Base-by-base conservation (phyloP, 495 filamentous ascomycete genomes). In the Antarctomyces pellizariae region DNA sequence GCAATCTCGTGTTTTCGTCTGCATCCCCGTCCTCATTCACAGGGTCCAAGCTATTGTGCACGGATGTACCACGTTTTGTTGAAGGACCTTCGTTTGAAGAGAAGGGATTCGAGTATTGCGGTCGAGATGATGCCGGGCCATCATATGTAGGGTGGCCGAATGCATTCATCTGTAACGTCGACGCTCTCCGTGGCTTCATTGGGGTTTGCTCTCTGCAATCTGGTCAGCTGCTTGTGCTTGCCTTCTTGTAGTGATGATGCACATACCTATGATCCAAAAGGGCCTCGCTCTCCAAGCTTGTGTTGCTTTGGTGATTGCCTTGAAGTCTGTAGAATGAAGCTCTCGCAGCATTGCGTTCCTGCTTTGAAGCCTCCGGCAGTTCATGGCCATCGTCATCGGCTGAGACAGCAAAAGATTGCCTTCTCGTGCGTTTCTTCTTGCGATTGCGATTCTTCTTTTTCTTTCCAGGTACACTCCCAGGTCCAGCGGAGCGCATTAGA, bases 281-380 rank as follows among this genome's bases (percentile, higher is more conserved):
- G 3, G 64, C 67, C 38, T 79, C 65, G 41, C 75, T 84, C 29
- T 83, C 79, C 28, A 90, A 49, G 41, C 79, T 89, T 3, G 75
- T 78, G 42, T 57, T 69, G 45, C 79, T 90, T 33, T 70, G 28
- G 42, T 71, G 75, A 4, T 46, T 38, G 10, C 51, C 53, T 18
- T 51, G 54, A 22, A 69, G 42, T 16, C 58, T 48, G 41, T 76
- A 82, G 38, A 75, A 70, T 12, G 30, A 24, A 31, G 47, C 32
- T 34, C 46, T 28, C 25, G 43, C 25, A 31, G 36, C 24, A 45
- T 41, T 16, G 44, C 46, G 21, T 36, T 52, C 42, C 37, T 43
- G 32, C 24, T 43, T 41, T 26, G 38, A 31, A 14, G 33, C 40
- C 16, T 42, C 41, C 12, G 43, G 44, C 26, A 48, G 46, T 13